Base-by-base conservation (phyloP, 192 early-diverging fungal genomes). In the Umbelopsis vinacea region DNA sequence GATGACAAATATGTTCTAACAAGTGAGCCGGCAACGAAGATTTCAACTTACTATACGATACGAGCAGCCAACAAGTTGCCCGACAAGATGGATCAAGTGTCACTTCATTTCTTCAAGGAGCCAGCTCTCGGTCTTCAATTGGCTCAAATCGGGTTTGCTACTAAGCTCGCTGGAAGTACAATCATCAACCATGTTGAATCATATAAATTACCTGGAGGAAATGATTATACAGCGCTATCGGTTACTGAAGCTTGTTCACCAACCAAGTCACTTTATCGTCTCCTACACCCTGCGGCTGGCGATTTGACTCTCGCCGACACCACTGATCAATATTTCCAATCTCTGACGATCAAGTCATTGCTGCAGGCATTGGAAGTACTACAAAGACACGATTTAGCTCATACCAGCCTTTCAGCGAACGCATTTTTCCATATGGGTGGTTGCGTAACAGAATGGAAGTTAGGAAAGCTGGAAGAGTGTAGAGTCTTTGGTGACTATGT, bases 241-340 rank as follows among this genome's bases (percentile, higher is more conserved):
- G 17, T 63, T 11, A 63, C 57, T 0, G 57, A 63, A 7, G 6
- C 19, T 37, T 63, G 57, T 17, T 63, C 57, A 63, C 10, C 26
- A 7, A 37, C 5, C 29, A 63, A 63, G 33, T 63, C 57, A 3
- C 33, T 63, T 19, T 11, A 17, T 19, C 26, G 57, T 11, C 26
- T 63, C 10, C 1, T 63, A 11, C 33, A 63, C 14, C 57, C 57
- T n/a, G 29, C 57, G 0, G 12, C 26, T 12, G 57, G 57, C 7
- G 57, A 33, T 19, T 29, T 17, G 14, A 5, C 57, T 4, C 33
- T 63, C 17, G 57, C 33, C 57, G 57, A 63, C 17, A 38, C 29
- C 17, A 37, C 57, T 19, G 57, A 63, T 11, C 33, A 17, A 15
- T 63, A 63, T 63, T 63, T 63, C 57, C 57, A 63, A 37, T 29